Conservation (phyloP, 257 asterid genomes). For the Nyctanthes arbortristis region DNA sequence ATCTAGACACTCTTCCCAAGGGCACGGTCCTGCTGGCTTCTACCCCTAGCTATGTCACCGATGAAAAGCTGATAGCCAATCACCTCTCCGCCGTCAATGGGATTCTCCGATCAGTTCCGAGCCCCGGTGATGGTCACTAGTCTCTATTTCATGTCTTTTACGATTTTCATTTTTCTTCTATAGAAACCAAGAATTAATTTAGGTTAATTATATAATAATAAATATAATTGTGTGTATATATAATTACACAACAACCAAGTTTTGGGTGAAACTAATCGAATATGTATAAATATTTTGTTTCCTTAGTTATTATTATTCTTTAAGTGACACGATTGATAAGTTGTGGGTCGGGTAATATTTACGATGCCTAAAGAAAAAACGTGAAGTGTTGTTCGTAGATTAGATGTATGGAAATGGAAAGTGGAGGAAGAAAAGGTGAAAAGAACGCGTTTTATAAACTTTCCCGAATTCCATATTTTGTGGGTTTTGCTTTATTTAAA, state of each 20-base stretch:
- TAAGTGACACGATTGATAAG: neutral
- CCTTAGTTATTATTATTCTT: neutral
- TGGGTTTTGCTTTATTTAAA: constrained; percentile 35
- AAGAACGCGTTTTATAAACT: neutral
- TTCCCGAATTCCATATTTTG: neutral
- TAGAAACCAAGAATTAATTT: neutral
- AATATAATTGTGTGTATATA: constrained; percentile 8
- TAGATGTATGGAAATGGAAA: too few species aligned
- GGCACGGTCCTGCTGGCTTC: constrained; percentile 6
- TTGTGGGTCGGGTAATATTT: neutral
- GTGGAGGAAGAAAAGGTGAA: neutral
- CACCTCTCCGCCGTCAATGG: neutral
- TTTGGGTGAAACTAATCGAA: too few species aligned
- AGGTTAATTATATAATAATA: too few species aligned
- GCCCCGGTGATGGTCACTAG: constrained; percentile 11
- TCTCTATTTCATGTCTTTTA: neutral
- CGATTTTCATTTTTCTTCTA: neutral
- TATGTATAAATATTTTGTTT: neutral
- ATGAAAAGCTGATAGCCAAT: neutral
- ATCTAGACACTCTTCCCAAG: neutral
- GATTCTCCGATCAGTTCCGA: constrained; percentile 13
- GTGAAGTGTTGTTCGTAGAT: too few species aligned
- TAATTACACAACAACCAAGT: neutral
- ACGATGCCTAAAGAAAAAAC: too few species aligned
- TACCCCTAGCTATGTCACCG: neutral